Conservation (phyloP, 495 filamentous ascomycete genomes). For the Tuber umbilicatum region DNA sequence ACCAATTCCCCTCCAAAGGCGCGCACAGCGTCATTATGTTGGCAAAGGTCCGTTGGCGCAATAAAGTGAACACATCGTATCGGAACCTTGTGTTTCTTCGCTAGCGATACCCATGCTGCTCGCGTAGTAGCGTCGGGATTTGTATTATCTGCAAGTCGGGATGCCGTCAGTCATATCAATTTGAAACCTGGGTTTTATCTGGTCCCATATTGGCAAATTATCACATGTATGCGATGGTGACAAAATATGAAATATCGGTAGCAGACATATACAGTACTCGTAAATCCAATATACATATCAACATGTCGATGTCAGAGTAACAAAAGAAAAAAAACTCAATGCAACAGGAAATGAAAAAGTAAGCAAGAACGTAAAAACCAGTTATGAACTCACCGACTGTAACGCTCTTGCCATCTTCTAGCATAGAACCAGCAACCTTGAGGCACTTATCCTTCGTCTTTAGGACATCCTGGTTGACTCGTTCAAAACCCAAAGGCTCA, state of each 20-base stretch:
- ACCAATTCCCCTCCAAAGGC: conserved; percentile 57
- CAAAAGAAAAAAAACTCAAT: conserved; percentile 10
- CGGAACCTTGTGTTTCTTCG: conserved; percentile 60
- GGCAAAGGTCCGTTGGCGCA: conserved; percentile 62
- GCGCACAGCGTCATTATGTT: conserved; percentile 84
- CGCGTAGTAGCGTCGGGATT: conserved; percentile 74
- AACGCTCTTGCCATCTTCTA: conserved; percentile 61
- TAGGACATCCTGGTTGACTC: conserved; percentile 85
- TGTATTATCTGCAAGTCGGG: conserved; percentile 67
- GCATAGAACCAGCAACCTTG: conserved; percentile 57
- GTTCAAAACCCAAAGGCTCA: conserved; percentile 70
- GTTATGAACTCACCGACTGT: conserved; percentile 59
- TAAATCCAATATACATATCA: conserved; percentile 1
- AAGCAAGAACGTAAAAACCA: conserved; percentile 2
- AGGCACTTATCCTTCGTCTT: conserved; percentile 81
- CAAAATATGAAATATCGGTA: conserved; percentile 3
- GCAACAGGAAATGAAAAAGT: neutral
- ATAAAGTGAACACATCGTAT: conserved; percentile 86
- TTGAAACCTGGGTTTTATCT: conserved; percentile 18
- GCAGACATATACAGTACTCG: conserved; percentile 9
- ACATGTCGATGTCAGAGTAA: neutral
- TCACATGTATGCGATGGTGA: conserved; percentile 11
- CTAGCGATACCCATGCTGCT: conserved; percentile 66
- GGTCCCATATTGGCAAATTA: conserved; percentile 18
- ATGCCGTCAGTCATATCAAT: conserved; percentile 23